Percentiles rank a stretch among this genome's conserved stretches.
Conservation (phyloP, 148 eudicot species). For the Gaultheria prostrata region DNA sequence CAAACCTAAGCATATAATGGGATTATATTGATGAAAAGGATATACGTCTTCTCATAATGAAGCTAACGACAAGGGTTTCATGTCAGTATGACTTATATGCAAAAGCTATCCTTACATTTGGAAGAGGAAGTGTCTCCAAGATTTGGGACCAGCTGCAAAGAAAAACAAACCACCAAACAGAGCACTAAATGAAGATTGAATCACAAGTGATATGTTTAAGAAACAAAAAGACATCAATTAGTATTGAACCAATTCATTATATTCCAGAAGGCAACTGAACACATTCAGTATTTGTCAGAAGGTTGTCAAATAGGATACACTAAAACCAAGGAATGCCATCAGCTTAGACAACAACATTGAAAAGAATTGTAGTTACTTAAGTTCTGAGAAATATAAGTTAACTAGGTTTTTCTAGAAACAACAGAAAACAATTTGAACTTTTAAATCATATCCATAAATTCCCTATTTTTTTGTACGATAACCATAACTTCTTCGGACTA, state of each 20-base stretch:
- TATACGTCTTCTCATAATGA: background rate
- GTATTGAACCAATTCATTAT: background rate
- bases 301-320: background rate
- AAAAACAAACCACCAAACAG: slow-evolving; percentile 4
- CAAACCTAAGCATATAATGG: background rate
- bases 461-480: background rate
- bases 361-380: background rate
- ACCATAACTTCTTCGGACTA: background rate
- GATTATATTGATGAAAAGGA: background rate
- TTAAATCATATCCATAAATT: background rate
- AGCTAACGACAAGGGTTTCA: slow-evolving; percentile 2
- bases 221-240: background rate
- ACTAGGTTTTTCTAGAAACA: background rate
- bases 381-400: background rate
- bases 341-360: background rate
- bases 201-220: background rate
- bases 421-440: background rate
- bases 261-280: slow-evolving; percentile 3
- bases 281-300: background rate
- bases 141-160: slow-evolving; percentile 87
- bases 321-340: background rate
- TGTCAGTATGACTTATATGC: background rate
- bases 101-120: slow-evolving; percentile 61
- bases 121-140: slow-evolving; percentile 91
- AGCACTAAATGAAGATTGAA: background rate